These are phyloP conservation scores for Magnaporthiopsis incrustans DNA, from an alignment of 2,329 filamentous ascomycete species.

Conservation along the genomic window DNA sequence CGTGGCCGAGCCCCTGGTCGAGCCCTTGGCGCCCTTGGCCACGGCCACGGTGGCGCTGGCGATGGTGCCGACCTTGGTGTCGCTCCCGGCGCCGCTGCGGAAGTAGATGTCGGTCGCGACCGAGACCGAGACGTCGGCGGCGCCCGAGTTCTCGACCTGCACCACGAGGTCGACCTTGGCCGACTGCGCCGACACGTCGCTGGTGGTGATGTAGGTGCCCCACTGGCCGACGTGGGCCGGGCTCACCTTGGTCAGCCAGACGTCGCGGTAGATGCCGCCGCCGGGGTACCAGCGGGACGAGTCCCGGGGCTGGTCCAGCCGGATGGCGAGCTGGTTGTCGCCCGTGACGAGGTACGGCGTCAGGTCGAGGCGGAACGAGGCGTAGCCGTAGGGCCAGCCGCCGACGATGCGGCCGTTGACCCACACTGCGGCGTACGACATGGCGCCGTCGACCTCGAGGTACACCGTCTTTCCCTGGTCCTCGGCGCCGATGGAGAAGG, in stretches of 20 bases:
- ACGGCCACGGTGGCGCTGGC: conserved; percentile 21
- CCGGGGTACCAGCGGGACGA: conserved; percentile 47
- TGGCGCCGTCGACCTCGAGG: conserved; percentile 42
- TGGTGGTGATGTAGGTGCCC: conserved; percentile 41
- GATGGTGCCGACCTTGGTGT: conserved; percentile 26
- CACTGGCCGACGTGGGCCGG: conserved; percentile 38
- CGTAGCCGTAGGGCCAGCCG: conserved; percentile 43
- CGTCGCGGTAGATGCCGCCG: conserved; percentile 44
- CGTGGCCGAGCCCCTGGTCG: conserved; percentile 25
- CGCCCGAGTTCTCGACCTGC: conserved; percentile 35
- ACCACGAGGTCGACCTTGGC: conserved; percentile 37
- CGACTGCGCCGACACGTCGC: conserved; percentile 31
- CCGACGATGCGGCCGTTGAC: conserved; percentile 40
- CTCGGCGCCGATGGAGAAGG: conserved; percentile 21
- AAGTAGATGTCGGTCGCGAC: conserved; percentile 32
- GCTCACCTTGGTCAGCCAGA: conserved; percentile 43
- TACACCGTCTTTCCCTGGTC: conserved; percentile 31
- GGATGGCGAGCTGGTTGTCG: conserved; percentile 37
- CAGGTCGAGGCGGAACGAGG: conserved; percentile 41
- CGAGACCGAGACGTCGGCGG: conserved; percentile 22
- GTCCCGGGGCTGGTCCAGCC: conserved; percentile 38
- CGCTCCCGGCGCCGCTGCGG: conserved; percentile 22
- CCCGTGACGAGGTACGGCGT: conserved; percentile 31
- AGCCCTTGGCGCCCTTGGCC: conserved; percentile 21
- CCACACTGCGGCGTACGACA: conserved; percentile 42